Conservation (phyloP, 2,329 filamentous ascomycete genomes). For the Parascedosporium putredinis region DNA sequence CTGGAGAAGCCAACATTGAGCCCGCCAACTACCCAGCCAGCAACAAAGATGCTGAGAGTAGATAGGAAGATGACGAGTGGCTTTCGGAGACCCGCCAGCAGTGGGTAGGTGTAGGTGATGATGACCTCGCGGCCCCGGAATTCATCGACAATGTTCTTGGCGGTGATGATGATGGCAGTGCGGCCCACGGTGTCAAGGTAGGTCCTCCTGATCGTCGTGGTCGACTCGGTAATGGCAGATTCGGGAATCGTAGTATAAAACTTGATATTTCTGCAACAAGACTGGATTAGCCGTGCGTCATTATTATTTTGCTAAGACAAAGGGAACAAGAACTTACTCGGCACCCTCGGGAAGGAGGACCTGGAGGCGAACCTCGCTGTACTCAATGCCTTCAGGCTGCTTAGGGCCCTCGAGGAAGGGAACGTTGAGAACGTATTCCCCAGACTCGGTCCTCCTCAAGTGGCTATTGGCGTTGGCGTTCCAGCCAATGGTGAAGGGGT, state of each 20-base stretch:
- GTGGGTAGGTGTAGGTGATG: slow-evolving; percentile 79
- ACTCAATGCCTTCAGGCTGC: slow-evolving; percentile 75
- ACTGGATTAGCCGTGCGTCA: slow-evolving; percentile 9
- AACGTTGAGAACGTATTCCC: slow-evolving; percentile 77
- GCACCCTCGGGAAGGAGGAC: slow-evolving; percentile 88
- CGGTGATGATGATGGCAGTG: slow-evolving; percentile 68
- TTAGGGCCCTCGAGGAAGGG: slow-evolving; percentile 91
- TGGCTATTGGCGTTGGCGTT: slow-evolving; percentile 74
- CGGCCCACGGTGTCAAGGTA: slow-evolving; percentile 92
- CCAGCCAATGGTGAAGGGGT: slow-evolving; percentile 94
- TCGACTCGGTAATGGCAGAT: slow-evolving; percentile 47
- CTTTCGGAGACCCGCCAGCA: slow-evolving; percentile 68
- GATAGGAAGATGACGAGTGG: slow-evolving; percentile 72
- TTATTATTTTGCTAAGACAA: not conserved
- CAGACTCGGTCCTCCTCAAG: slow-evolving; percentile 54
- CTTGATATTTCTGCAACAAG: slow-evolving; percentile 59
- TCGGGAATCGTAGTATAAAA: slow-evolving; percentile 63
- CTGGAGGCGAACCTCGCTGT: slow-evolving; percentile 68
- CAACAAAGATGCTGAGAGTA: slow-evolving; percentile 61
- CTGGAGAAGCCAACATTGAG: slow-evolving; percentile 4
- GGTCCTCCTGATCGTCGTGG: slow-evolving; percentile 61
- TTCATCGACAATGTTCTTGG: slow-evolving; percentile 83
- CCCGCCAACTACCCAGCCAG: slow-evolving; percentile 35
- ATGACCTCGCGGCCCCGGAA: slow-evolving; percentile 73
- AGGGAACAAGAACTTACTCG: slow-evolving; percentile 41